Percentiles rank a stretch among this genome's conserved stretches.
Conservation (phyloP, 1,284 basidiomycete species). For the Trichosporon ovoides region DNA sequence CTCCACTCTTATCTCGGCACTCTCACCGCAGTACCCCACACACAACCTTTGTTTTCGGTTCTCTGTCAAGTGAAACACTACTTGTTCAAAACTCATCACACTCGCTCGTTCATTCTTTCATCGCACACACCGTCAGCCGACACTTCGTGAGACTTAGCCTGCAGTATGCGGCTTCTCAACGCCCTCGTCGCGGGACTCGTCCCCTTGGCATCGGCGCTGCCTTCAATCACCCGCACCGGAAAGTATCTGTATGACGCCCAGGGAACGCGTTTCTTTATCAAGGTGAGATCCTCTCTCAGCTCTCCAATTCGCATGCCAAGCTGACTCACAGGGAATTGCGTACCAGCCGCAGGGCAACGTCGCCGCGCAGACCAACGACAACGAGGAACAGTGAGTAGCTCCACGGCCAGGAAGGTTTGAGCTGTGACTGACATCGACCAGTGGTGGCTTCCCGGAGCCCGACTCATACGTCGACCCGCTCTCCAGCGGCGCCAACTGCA, state of each 20-base stretch:
- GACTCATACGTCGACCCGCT: conserved; percentile 60
- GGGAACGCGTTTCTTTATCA: conserved; percentile 79
- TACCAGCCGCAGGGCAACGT: conserved; percentile 77
- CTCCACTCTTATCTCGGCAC: background rate
- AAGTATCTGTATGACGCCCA: conserved; percentile 70
- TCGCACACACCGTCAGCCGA: too few relatives aligned
- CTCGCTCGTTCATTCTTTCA: background rate
- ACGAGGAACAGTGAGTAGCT: conserved; percentile 53
- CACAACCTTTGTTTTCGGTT: too few relatives aligned
- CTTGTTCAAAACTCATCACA: background rate
- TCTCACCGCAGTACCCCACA: background rate
- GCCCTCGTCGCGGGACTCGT: conserved; percentile 15
- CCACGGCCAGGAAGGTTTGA: too few relatives aligned
- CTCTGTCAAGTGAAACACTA: too few relatives aligned
- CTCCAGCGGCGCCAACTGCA: conserved; percentile 62
- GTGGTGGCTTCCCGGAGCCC: conserved; percentile 64
- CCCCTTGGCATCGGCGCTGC: conserved; percentile 31
- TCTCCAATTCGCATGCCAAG: background rate
- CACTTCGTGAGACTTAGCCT: too few relatives aligned
- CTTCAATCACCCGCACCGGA: conserved; percentile 42
- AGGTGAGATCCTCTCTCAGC: conserved; percentile 43
- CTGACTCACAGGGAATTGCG: conserved; percentile 61
- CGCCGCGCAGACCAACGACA: conserved; percentile 50
- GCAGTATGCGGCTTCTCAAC: background rate
- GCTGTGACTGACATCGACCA: conserved; percentile 22